Percentiles rank a stretch among this genome's conserved stretches.
These are phyloP conservation scores for Neurospora africana DNA, from an alignment of 495 filamentous ascomycete species.

Conservation along the genomic window DNA sequence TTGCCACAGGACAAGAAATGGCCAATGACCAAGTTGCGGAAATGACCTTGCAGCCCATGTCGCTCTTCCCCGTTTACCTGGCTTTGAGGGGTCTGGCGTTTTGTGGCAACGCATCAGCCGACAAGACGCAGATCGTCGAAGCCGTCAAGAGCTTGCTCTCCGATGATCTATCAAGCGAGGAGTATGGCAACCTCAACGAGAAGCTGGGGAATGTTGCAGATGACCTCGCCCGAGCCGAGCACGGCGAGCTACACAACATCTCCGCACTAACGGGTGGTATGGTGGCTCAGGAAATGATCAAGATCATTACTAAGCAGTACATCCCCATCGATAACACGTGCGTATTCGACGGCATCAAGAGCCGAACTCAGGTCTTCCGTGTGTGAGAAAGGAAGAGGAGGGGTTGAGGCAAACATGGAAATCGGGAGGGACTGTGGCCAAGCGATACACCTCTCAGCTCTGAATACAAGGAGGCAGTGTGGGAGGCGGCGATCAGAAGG, in stretches of 20 bases:
- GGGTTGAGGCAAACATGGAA: neutral
- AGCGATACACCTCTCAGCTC: neutral
- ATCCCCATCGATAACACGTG: slow-evolving; percentile 88
- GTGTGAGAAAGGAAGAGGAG: slow-evolving; percentile 19
- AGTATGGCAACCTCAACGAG: neutral
- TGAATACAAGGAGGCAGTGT: neutral
- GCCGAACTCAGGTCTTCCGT: slow-evolving; percentile 62
- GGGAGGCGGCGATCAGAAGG: neutral
- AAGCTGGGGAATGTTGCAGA: slow-evolving; percentile 23
- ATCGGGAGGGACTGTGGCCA: neutral
- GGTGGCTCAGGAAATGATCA: slow-evolving; percentile 91
- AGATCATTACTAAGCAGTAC: slow-evolving; percentile 94
- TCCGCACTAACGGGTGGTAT: slow-evolving; percentile 84
- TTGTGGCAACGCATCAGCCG: slow-evolving; percentile 26
- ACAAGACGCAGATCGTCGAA: slow-evolving; percentile 29
- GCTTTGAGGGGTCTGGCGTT: slow-evolving; percentile 52
- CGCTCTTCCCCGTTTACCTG: slow-evolving; percentile 68
- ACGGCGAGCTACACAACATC: slow-evolving; percentile 89
- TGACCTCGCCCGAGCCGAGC: slow-evolving; percentile 65
- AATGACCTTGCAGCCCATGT: slow-evolving; percentile 37
- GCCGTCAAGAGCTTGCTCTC: slow-evolving; percentile 29
- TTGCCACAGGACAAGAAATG: slow-evolving; percentile 26
- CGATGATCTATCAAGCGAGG: neutral
- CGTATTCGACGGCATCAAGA: slow-evolving; percentile 81
- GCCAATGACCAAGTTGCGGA: slow-evolving; percentile 33